These are phyloP conservation scores for Coemansia sp. DNA, from an alignment of 192 early-diverging fungal genomes.

Conservation along the genomic window DNA sequence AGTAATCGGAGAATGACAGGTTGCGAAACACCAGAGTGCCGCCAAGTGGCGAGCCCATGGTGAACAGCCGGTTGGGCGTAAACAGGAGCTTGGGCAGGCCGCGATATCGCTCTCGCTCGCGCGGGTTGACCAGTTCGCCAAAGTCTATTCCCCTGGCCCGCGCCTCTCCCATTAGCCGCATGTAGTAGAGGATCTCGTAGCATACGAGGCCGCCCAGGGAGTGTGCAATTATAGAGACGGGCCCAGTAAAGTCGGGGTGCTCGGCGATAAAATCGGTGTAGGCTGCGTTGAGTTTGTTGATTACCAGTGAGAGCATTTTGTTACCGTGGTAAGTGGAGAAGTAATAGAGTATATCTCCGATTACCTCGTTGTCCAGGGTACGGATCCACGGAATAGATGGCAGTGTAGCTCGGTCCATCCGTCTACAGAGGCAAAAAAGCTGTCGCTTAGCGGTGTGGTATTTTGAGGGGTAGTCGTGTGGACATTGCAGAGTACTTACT, in stretches of 20 bases:
- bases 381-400: slow-evolving; percentile 55
- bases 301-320: slow-evolving; percentile 56
- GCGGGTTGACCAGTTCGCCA: neutral
- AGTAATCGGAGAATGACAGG: slow-evolving; percentile 53
- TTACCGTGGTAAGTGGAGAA: slow-evolving; percentile 51
- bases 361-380: slow-evolving; percentile 45
- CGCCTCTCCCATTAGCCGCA: slow-evolving; percentile 5
- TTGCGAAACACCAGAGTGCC: slow-evolving; percentile 66
- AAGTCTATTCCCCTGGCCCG: slow-evolving; percentile 6
- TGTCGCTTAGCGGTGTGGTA: neutral
- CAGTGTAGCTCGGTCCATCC: slow-evolving; percentile 49
- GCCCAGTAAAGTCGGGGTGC: slow-evolving; percentile 63
- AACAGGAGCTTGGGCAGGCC: slow-evolving; percentile 24
- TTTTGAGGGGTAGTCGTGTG: neutral
- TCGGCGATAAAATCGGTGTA: slow-evolving; percentile 56
- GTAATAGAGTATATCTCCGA: slow-evolving; percentile 53
- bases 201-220: slow-evolving; percentile 70
- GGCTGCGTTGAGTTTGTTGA: slow-evolving; percentile 56
- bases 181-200: slow-evolving; percentile 61
- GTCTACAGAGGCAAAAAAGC: slow-evolving; percentile 4
- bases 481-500: neutral
- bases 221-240: slow-evolving; percentile 61
- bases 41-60: slow-evolving; percentile 46
- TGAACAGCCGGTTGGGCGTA: slow-evolving; percentile 33
- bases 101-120: slow-evolving; percentile 20